Conservation (phyloP, 1,284 basidiomycete species). For the Heterobasidion parviporum region DNA sequence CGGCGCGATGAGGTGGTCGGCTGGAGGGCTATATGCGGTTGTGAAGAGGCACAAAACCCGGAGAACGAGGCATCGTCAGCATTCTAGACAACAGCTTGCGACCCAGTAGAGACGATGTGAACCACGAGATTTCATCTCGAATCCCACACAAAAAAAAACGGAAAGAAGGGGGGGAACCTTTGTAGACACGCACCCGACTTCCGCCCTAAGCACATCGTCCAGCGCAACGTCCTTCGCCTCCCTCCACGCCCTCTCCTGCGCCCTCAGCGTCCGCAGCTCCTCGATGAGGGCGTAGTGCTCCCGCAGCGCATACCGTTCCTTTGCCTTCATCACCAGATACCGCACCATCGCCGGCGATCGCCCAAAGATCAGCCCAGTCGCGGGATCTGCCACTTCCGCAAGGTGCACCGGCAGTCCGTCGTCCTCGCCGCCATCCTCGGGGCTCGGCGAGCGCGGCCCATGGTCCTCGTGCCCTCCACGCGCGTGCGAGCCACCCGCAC, state of each 20-base stretch:
- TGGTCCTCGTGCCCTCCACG: constrained; percentile 19
- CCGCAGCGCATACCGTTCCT: constrained; percentile 51
- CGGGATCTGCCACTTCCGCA: constrained; percentile 35
- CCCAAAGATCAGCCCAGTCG: constrained; percentile 51
- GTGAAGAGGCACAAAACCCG: no score
- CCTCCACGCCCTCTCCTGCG: constrained; percentile 42
- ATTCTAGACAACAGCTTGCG: no score
- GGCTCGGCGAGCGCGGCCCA: constrained; percentile 9
- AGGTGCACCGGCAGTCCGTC: constrained; percentile 48
- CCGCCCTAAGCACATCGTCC: constrained; percentile 37
- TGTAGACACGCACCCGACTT: constrained; percentile 40
- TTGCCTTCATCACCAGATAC: constrained; percentile 76
- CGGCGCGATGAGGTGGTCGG: no score
- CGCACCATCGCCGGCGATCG: constrained; percentile 53
- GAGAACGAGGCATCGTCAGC: no score
- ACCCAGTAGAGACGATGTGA: no score
- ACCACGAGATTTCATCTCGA: no score
- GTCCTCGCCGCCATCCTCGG: constrained; percentile 10
- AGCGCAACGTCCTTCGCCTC: constrained; percentile 50
- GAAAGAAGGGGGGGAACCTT: no score
- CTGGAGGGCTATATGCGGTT: no score
- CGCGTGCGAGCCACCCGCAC: constrained; percentile 4
- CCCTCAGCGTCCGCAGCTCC: constrained; percentile 47
- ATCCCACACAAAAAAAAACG: no score
- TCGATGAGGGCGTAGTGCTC: constrained; percentile 55